Evolutionary conservation across 768 basidiomycete genomes (phyloP), one percentile per base, ranked within the genome.

Genomic region (Goffeauzyma gilvescens): DNA sequence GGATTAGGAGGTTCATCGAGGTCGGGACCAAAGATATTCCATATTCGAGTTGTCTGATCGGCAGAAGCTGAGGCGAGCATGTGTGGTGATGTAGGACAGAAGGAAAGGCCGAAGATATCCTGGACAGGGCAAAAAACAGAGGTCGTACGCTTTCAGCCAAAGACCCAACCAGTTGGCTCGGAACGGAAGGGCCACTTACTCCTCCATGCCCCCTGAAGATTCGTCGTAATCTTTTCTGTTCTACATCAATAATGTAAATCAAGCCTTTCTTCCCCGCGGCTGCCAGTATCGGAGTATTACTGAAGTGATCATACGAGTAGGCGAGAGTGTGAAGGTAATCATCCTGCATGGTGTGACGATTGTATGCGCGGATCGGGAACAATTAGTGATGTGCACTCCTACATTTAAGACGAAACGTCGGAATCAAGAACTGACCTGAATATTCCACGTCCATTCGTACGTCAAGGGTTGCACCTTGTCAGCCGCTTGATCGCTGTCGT

Each of bases 11-110:
- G 33, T 20, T 24, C 27, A 17, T 10, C 31, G n/a, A 42, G 18
- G 8, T 52, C 50, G 3, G 30, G 4, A 13, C 53, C 55, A 12
- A 51, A 37, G 14, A 61, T 47, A 38, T 55, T 57, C 59, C 59
- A 61, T 9, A 61, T 45, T 17, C 59, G 41, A 8, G 39, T 38
- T 15, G 59, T 55, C n/a, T 47, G 48, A 42, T 61, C 59, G n/a
- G 39, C 27, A 3, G 57, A 57, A 8, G 48, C 49, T 1, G 57
- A 55, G 5, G 57, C 55, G 21, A 60, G 47, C 40, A 60, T 58
- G 35, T 60, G 53, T 4, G 51, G 46, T 4, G 32, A n/a, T 2
- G 14, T 30, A 9, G 46, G 53, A 13, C 49, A 50, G 33, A 52
- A 50, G 7, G 44, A 20, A 1, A 58, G 32, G 14, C 38, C 32